A percentile compares a stretch with the other conserved stretches of the same genome.
phyloP scores from a whole-genome alignment of 2,329 filamentous ascomycete species.

The Xylaria digitata region DNA sequence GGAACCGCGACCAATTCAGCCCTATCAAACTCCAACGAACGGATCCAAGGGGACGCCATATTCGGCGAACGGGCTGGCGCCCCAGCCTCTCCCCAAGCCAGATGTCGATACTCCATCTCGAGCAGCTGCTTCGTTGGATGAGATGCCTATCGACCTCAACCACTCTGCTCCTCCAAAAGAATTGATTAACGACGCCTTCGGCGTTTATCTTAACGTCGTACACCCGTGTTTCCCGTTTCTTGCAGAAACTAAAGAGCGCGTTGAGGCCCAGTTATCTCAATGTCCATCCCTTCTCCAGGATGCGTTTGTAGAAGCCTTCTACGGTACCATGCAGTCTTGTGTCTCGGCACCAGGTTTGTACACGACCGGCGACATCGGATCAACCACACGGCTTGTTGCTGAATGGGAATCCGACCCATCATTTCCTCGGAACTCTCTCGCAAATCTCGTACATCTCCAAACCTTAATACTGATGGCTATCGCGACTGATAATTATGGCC shows the following conservation, averaged over 20 bases:
- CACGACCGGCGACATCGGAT: slow-evolving; percentile 57
- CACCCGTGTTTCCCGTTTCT: slow-evolving; percentile 76
- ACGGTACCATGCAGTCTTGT: slow-evolving; percentile 68
- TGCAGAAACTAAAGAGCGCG: slow-evolving; percentile 65
- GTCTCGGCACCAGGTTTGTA: slow-evolving; percentile 51
- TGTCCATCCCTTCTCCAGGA: slow-evolving; percentile 68
- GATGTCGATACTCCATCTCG: slow-evolving; percentile 51
- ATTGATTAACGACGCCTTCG: slow-evolving; percentile 59
- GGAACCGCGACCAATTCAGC: slow-evolving; percentile 59
- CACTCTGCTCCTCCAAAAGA: slow-evolving; percentile 52
- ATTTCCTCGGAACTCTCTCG: slow-evolving; percentile 52
- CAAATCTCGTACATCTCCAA: slow-evolving; percentile 71
- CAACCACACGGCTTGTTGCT: slow-evolving; percentile 60
- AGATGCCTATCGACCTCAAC: slow-evolving; percentile 45
- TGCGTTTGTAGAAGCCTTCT: slow-evolving; percentile 73
- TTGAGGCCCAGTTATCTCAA: slow-evolving; percentile 66
- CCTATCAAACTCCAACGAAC: slow-evolving; percentile 53
- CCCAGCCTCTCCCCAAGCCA: slow-evolving; percentile 57
- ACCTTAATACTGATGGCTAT: slow-evolving; percentile 74
- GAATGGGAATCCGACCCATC: slow-evolving; percentile 62
- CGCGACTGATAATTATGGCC: slow-evolving; percentile 69
- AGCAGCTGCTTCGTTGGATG: slow-evolving; percentile 49
- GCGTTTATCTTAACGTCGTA: slow-evolving; percentile 70
- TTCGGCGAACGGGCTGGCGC: slow-evolving; percentile 58
- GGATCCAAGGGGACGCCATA: slow-evolving; percentile 48